phyloP scores from a whole-genome alignment of 1,139 yeast genomes.

The Blastobotrys indianensis region DNA sequence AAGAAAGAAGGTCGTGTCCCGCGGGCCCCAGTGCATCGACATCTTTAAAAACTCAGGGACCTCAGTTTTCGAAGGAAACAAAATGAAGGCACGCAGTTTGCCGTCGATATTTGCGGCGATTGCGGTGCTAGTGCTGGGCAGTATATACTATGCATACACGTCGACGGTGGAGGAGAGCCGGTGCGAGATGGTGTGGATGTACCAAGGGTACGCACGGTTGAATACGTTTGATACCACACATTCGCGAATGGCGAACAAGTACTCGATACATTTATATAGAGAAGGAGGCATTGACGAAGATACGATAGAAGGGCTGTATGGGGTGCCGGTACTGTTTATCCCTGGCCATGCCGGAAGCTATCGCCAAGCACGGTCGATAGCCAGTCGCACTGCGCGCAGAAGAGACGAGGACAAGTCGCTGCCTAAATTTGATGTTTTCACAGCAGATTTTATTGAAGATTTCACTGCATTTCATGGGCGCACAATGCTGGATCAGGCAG shows the following conservation, averaged over 20 bases:
- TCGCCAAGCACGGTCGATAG: slow-evolving; percentile 86
- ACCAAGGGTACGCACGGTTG: slow-evolving; percentile 18
- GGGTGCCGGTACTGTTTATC: slow-evolving; percentile 83
- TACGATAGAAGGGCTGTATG: slow-evolving; percentile 42
- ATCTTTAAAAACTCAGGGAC: too few species aligned
- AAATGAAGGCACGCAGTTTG: slow-evolving; percentile 2
- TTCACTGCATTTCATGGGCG: slow-evolving; percentile 95
- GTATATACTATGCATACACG: slow-evolving; percentile 18
- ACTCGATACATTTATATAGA: slow-evolving; percentile 69
- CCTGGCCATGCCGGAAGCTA: slow-evolving; percentile 98
- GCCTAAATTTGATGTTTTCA: slow-evolving; percentile 44
- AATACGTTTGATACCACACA: slow-evolving; percentile 55
- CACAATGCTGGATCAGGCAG: slow-evolving; percentile 90
- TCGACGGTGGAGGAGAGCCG: slow-evolving; percentile 19
- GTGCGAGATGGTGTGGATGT: slow-evolving; percentile 47
- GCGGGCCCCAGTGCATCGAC: too few species aligned
- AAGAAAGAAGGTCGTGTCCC: too few species aligned
- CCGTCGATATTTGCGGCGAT: slow-evolving; percentile 5
- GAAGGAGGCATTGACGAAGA: slow-evolving; percentile 43
- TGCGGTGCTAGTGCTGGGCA: slow-evolving; percentile 9
- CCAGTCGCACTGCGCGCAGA: slow-evolving; percentile 49
- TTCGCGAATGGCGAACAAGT: slow-evolving; percentile 70
- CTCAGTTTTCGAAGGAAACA: too few species aligned
- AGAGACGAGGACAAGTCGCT: slow-evolving; percentile 4
- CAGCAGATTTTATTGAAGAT: slow-evolving; percentile 94